Evolutionary conservation across 2,329 filamentous ascomycete genomes (phyloP).

Genomic region (Diaporthe ilicicola): DNA sequence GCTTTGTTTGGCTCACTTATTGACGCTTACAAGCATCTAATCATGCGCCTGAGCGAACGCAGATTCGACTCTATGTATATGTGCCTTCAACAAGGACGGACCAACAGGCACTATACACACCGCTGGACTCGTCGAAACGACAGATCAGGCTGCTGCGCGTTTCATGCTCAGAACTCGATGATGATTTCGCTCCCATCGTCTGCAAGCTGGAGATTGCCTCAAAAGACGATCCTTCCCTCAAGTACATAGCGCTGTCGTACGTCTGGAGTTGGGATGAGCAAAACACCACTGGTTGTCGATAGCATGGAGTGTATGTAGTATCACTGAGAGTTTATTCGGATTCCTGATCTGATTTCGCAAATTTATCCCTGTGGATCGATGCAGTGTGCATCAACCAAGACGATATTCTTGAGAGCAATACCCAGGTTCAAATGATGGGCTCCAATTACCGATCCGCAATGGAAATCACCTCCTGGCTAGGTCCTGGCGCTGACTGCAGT

Average conservation of each 20-base stretch:
- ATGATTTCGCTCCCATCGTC: neutral
- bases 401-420: slow-evolving; percentile 1
- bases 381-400: slow-evolving; percentile 15
- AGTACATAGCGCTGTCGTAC: neutral
- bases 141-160: slow-evolving; percentile 11
- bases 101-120: neutral
- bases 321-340: neutral
- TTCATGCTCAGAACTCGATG: neutral
- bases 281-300: neutral
- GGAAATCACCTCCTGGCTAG: neutral
- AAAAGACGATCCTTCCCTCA: neutral
- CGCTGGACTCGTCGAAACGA: neutral
- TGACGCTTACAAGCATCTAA: neutral
- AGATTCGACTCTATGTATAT: neutral
- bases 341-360: slow-evolving; percentile 2
- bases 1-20: neutral
- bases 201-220: neutral
- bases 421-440: slow-evolving; percentile 7
- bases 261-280: slow-evolving; percentile 2
- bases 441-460: neutral
- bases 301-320: neutral
- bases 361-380: slow-evolving; percentile 46
- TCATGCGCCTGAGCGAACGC: neutral
- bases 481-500: neutral
- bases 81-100: neutral